Evolutionary conservation across 2,329 filamentous ascomycete species (phyloP).

Genomic region (Alternaria sp.): DNA sequence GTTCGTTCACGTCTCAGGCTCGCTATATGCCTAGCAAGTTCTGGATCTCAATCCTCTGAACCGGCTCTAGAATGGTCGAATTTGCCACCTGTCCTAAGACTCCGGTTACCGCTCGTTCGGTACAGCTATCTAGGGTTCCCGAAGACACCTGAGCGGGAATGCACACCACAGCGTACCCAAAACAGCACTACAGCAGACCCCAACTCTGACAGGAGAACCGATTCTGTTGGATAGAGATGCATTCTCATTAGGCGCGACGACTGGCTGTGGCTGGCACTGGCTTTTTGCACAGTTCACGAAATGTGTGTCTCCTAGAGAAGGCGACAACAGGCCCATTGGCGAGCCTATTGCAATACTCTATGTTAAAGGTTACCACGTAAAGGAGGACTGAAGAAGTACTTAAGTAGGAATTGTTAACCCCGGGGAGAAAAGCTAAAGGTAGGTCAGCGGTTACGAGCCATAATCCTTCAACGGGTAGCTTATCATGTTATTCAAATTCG

Average conservation of each 20-base stretch:
- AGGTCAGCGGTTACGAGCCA: background rate
- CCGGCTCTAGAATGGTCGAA: background rate
- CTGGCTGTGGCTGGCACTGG: slow-evolving; percentile 16
- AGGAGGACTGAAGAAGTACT: background rate
- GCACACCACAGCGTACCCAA: background rate
- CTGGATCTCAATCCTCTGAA: background rate
- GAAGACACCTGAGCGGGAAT: background rate
- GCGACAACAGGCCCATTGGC: background rate
- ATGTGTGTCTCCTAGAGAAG: background rate
- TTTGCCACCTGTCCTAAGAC: background rate
- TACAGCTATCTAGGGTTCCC: background rate
- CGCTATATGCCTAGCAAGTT: background rate
- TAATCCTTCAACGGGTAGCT: background rate
- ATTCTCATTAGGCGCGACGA: slow-evolving; percentile 21
- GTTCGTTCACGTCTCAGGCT: background rate
- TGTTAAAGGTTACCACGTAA: background rate
- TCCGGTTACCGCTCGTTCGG: background rate
- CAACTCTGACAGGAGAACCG: background rate
- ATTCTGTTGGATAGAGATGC: slow-evolving; percentile 20
- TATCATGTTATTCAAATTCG: background rate
- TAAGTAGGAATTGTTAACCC: background rate
- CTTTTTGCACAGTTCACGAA: slow-evolving; percentile 1
- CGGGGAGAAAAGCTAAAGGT: background rate
- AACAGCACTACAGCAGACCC: background rate
- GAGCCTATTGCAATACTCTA: slow-evolving; percentile 9